Evolutionary conservation across 2,329 filamentous ascomycete genomes (phyloP).

Genomic region (Nakataea oryzae): DNA sequence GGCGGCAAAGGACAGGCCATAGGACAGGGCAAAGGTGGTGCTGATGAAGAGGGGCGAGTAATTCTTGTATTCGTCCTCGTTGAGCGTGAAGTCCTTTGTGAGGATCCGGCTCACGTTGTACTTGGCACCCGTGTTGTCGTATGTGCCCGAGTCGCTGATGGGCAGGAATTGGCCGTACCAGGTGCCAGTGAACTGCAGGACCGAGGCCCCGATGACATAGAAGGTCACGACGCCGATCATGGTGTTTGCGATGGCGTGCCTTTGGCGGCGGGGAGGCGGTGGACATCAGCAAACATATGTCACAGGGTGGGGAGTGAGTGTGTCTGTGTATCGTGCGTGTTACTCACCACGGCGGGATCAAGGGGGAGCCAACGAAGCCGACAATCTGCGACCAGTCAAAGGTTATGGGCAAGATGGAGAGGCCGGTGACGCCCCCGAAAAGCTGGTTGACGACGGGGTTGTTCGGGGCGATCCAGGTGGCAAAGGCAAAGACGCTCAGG

Average conservation of each 20-base stretch:
- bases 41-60: slow-evolving; percentile 63
- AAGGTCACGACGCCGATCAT: slow-evolving; percentile 56
- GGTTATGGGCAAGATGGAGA: slow-evolving; percentile 30
- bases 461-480: slow-evolving; percentile 36
- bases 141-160: slow-evolving; percentile 59
- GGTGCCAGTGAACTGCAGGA: slow-evolving; percentile 53
- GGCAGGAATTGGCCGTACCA: slow-evolving; percentile 58
- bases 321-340: background rate
- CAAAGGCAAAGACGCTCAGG: slow-evolving; percentile 34
- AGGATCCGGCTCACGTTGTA: slow-evolving; percentile 60
- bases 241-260: slow-evolving; percentile 65
- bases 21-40: slow-evolving; percentile 60
- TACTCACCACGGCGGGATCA: slow-evolving; percentile 57
- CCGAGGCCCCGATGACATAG: slow-evolving; percentile 47
- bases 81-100: slow-evolving; percentile 48
- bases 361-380: slow-evolving; percentile 56
- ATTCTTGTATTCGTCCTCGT: slow-evolving; percentile 51
- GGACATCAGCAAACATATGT: background rate
- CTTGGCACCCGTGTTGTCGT: slow-evolving; percentile 54
- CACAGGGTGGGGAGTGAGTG: background rate
- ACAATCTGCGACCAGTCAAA: slow-evolving; percentile 52
- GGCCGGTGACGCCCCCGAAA: slow-evolving; percentile 34
- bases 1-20: slow-evolving; percentile 63
- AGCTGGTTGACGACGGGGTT: slow-evolving; percentile 35
- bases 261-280: slow-evolving; percentile 10